A percentile compares a stretch with the other conserved stretches of the same genome.
Conservation (phyloP, 495 filamentous ascomycete species). For the Poronia punctata region DNA sequence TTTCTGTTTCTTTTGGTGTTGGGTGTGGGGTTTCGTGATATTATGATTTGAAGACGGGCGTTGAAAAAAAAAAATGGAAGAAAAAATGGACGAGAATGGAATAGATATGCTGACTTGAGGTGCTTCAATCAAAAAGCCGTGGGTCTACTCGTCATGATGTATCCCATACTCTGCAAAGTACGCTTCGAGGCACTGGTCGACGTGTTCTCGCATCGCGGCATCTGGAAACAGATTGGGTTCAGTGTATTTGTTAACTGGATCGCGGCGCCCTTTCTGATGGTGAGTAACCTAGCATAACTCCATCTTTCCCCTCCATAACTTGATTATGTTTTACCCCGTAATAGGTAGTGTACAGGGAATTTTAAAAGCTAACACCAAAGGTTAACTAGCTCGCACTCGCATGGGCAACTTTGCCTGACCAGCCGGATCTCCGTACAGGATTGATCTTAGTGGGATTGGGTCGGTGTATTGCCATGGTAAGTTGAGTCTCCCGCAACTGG, state of each 20-base stretch:
- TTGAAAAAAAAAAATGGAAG: background rate
- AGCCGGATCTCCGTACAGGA: constrained; percentile 58
- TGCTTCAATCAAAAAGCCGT: constrained; percentile 48
- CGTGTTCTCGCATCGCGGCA: constrained; percentile 49
- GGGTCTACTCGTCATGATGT: constrained; percentile 90
- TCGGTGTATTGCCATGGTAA: constrained; percentile 79
- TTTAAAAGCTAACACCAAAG: background rate
- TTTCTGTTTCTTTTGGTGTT: no score
- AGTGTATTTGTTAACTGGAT: constrained; percentile 84
- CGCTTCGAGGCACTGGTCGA: constrained; percentile 72
- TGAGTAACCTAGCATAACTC: constrained; percentile 25
- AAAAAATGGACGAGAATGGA: background rate
- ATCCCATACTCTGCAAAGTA: constrained; percentile 91
- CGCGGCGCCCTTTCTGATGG: constrained; percentile 85
- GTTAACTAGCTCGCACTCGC: constrained; percentile 54
- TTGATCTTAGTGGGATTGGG: constrained; percentile 74
- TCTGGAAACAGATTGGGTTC: constrained; percentile 78
- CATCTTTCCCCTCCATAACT: background rate
- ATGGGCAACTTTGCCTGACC: constrained; percentile 78
- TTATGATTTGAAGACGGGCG: no score
- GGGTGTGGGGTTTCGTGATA: no score
- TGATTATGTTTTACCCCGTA: background rate
- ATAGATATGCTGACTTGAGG: background rate
- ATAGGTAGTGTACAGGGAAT: background rate
- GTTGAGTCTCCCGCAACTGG: constrained; percentile 6